Evolutionary conservation across 2,329 filamentous ascomycete genomes (phyloP), one percentile per base, ranked within the genome.

Genomic region (Alternaria ventricosa): DNA sequence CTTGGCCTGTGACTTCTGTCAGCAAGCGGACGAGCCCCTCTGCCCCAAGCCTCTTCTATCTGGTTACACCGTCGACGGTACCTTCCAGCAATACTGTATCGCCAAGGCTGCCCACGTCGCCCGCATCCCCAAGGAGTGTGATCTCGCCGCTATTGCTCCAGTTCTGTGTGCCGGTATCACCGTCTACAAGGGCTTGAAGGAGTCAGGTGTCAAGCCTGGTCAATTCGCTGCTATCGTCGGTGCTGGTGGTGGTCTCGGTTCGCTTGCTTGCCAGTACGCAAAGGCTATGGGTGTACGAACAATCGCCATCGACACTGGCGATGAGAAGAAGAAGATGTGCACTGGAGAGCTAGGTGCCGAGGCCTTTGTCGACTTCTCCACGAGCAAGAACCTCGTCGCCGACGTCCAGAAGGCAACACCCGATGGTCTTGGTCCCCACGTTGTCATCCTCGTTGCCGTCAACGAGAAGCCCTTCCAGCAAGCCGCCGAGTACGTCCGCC

Each of bases 391-490:
- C 82, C 81, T 97, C 25, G 91, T 97, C 71, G 88, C 88, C 71
- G 93, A 96, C 69, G 94, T 97, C 68, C 92, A 94, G 84, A 89
- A 88, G 50, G 90, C 90, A 27, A 96, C 93, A 1, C 82, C 88
- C 27, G 93, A 95, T 72, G 92, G 92, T 20, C 87, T 93, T 15
- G 95, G 95, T 56, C 94, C 94, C 6, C 92, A 97, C 75, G 94
- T 93, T 43, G 94, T 95, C 65, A 85, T 97, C 70, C 86, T 97
- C 47, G 88, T 97, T 64, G 94, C 95, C 65, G 94, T 93, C 56
- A 88, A 86, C 73, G 94, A 97, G 87, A 93, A 91, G 85, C 95
- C 95, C 57, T 97, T 97, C 89, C 93, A 97, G 84, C 94, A 97
- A 84, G 95, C 95, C 45, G 89, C 92, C 51, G 90, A 87, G 81